These are phyloP conservation scores for Arctostaphylos glauca DNA, from an alignment of 148 eudicot species.

Conservation along the genomic window DNA sequence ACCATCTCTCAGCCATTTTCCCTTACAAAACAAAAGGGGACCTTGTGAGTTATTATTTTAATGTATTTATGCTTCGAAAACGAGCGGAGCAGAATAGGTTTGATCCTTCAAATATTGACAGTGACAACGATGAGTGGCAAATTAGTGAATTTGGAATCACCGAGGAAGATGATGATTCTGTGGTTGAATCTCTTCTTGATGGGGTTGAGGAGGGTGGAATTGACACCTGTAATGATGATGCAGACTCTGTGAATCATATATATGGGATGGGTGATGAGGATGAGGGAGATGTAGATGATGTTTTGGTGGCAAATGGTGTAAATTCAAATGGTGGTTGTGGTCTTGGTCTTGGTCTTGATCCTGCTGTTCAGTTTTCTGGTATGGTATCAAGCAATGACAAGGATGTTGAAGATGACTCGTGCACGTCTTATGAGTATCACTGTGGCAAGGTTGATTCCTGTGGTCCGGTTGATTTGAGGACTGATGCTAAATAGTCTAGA, in stretches of 20 bases:
- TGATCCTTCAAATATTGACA: slow-evolving; percentile 23
- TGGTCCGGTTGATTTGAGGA: slow-evolving; percentile 15
- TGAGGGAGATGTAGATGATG: slow-evolving; percentile 2
- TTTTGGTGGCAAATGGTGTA: neutral
- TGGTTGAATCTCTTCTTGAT: slow-evolving; percentile 20
- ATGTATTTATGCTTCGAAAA: slow-evolving; percentile 28
- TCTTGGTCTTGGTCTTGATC: slow-evolving; percentile 11
- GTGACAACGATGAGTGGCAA: slow-evolving; percentile 27
- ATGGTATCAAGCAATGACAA: neutral
- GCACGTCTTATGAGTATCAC: slow-evolving; percentile 11
- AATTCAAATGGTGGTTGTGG: neutral
- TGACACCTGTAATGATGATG: neutral
- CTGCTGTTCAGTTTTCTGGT: slow-evolving; percentile 3
- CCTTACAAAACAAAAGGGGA: slow-evolving; percentile 17
- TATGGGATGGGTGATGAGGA: neutral
- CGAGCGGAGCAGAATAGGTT: slow-evolving; percentile 26
- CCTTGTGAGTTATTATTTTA: slow-evolving; percentile 26
- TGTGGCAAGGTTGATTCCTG: slow-evolving; percentile 10
- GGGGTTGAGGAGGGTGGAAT: slow-evolving; percentile 6
- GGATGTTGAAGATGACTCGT: slow-evolving; percentile 16
- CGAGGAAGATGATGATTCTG: slow-evolving; percentile 15
- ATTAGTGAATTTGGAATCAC: slow-evolving; percentile 6
- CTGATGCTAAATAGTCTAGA: slow-evolving; percentile 8
- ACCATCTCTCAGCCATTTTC: slow-evolving; percentile 17
- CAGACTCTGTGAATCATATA: neutral